Base-by-base conservation (phyloP, 2,329 filamentous ascomycete genomes). In the Aspergillus bombycis region DNA sequence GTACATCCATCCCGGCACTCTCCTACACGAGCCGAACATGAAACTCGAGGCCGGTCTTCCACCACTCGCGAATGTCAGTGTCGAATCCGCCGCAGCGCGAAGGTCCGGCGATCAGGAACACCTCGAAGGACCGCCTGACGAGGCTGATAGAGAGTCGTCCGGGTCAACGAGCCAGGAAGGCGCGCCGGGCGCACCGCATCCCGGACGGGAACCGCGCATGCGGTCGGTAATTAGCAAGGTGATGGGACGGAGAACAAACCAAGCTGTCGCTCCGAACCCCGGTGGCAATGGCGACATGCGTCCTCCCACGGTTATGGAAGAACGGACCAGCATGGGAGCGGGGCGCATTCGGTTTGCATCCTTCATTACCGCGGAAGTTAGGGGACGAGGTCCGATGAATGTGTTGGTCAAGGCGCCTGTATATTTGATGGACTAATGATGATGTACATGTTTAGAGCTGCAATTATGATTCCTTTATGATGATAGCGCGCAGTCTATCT, bases 1-100 rank as follows among this genome's bases (percentile, higher is more conserved):
- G 66, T 97, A 97, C 75, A 93, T 94, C 58, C 81, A 90, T 62
- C 94, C 95, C 0, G 91, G 92, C 50, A 86, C 91, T 52, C 77
- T 84, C 48, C 83, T 98, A 62, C 84, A 89, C 65, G 82, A 88
- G 2, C 86, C 89, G 5, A 84, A 91, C 66, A 97, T 98, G 94
- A 96, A 96, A 72, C 80, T 93, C 4, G 95, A 98, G 75, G 80
- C 81, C 7, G 84, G 84, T 0, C 81, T 94, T 41, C 90, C 91
- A 1, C 78, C 87, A 0, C 78, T 93, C 45, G 66, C 23, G 59
- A 75, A 63, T 14, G 62, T 60, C n/a, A 52, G 48, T n/a, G 50
- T 68, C 52, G 61, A 70, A 60, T 11, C 72, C 32, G 32, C 60
- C 60, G 8, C 67, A 64, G 14, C 61, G n/a, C 64, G 61, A 1